Conservation (phyloP, 345 rosid species). For the Aurinia saxatilis region DNA sequence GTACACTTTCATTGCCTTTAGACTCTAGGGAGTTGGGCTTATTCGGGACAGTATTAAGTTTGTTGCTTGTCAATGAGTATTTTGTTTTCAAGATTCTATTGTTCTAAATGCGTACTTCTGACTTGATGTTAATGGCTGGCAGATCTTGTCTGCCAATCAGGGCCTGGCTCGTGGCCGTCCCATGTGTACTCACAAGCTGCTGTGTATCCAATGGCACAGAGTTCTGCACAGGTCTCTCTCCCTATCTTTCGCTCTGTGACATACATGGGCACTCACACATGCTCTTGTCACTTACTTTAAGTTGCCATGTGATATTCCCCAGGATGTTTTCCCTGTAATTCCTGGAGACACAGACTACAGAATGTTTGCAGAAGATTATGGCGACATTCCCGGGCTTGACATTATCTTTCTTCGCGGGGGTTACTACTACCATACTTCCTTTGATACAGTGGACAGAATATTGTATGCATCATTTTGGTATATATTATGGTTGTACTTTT, state of each 20-base stretch:
- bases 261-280: neutral
- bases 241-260: neutral
- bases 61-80: neutral
- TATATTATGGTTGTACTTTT: conserved; percentile 29
- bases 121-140: conserved; percentile 15
- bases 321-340: conserved; percentile 88
- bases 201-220: conserved; percentile 84
- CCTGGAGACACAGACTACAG: conserved; percentile 98
- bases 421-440: conserved; percentile 95
- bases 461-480: conserved; percentile 82
- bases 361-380: conserved; percentile 85
- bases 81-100: neutral
- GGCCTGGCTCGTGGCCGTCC: conserved; percentile 95
- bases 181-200: conserved; percentile 81
- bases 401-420: conserved; percentile 95
- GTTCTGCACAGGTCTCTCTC: conserved; percentile 84
- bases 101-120: conserved; percentile 3
- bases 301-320: conserved; percentile 13
- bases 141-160: conserved; percentile 99
- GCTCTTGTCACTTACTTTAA: conserved; percentile 4
- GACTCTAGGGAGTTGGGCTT: neutral
- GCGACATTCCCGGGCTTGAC: conserved; percentile 91
- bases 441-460: conserved; percentile 90
- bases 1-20: neutral
- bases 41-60: neutral